phyloP scores from a whole-genome alignment of 2,329 filamentous ascomycete species.

The Coleophoma crateriformis region DNA sequence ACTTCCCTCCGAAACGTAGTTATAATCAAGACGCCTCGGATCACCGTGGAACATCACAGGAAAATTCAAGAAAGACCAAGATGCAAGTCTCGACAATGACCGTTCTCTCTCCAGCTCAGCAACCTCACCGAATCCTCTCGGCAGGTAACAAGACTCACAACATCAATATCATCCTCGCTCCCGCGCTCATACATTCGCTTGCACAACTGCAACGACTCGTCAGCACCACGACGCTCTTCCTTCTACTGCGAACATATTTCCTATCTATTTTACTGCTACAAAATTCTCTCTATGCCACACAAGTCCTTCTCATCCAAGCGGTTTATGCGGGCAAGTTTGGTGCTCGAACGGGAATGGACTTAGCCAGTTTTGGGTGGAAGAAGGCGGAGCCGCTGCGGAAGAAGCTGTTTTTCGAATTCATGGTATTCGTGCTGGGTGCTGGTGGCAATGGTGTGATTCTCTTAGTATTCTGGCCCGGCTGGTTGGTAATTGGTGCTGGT shows the following conservation, averaged over 20 bases:
- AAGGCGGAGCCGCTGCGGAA: constrained; percentile 12
- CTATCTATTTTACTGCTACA: constrained; percentile 12
- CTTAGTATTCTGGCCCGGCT: constrained; percentile 26
- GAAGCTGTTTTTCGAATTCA: constrained; percentile 21
- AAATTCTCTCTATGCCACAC: constrained; percentile 10
- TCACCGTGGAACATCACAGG: background rate
- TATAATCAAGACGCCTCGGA: no score
- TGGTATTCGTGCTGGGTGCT: constrained; percentile 19
- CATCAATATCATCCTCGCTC: constrained; percentile 6
- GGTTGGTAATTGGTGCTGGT: constrained; percentile 18
- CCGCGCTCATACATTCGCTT: constrained; percentile 9
- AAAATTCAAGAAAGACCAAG: background rate
- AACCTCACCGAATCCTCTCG: background rate
- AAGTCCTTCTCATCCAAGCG: constrained; percentile 7
- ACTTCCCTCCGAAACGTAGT: no score
- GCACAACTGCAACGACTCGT: constrained; percentile 11
- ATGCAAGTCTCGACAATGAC: background rate
- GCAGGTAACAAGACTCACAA: background rate
- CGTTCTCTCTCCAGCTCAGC: background rate
- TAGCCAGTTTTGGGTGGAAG: constrained; percentile 10
- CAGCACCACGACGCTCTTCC: constrained; percentile 14
- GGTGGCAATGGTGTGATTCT: constrained; percentile 19
- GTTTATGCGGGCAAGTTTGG: constrained; percentile 3
- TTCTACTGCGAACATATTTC: constrained; percentile 11
- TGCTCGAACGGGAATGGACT: background rate